These are phyloP conservation scores for Trichoderma polysporum DNA, from an alignment of 2,329 filamentous ascomycete species.

Conservation along the genomic window DNA sequence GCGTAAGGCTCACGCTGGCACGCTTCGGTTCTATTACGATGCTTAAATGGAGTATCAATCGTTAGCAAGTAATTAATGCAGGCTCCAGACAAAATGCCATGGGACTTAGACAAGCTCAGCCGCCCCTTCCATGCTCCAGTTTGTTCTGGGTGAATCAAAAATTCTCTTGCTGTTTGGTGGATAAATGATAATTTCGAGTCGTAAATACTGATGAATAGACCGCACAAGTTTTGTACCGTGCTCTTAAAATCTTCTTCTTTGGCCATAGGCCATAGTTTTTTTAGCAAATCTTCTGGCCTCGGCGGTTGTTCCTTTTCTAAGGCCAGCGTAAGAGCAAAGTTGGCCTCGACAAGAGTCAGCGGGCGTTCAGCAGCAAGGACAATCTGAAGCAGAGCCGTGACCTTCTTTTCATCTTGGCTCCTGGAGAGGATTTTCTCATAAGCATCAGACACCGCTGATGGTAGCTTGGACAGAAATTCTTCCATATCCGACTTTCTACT, in stretches of 20 bases:
- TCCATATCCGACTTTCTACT: constrained; percentile 20
- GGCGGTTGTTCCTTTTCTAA: neutral
- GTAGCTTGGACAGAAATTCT: constrained; percentile 22
- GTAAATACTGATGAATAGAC: constrained; percentile 11
- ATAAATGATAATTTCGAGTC: constrained; percentile 12
- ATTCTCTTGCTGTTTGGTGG: constrained; percentile 16
- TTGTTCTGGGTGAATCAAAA: constrained; percentile 12
- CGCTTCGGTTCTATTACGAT: neutral
- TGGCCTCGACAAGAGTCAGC: constrained; percentile 13
- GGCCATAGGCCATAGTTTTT: constrained; percentile 2
- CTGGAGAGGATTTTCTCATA: constrained; percentile 30
- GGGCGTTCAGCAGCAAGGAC: constrained; percentile 1
- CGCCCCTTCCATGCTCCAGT: neutral
- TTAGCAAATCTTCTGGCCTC: neutral
- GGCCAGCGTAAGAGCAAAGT: constrained; percentile 4
- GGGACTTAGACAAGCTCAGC: neutral
- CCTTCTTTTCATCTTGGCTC: neutral
- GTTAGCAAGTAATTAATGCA: constrained; percentile 1
- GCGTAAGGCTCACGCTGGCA: no score
- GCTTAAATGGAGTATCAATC: neutral
- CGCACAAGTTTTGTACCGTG: neutral
- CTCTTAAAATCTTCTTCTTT: neutral
- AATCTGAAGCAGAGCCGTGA: neutral
- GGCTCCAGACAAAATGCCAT: neutral
- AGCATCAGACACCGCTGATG: constrained; percentile 27